Evolutionary conservation across 2,329 filamentous ascomycete genomes (phyloP).

Genomic region (Ophiocordyceps camponoti-saundersi): DNA sequence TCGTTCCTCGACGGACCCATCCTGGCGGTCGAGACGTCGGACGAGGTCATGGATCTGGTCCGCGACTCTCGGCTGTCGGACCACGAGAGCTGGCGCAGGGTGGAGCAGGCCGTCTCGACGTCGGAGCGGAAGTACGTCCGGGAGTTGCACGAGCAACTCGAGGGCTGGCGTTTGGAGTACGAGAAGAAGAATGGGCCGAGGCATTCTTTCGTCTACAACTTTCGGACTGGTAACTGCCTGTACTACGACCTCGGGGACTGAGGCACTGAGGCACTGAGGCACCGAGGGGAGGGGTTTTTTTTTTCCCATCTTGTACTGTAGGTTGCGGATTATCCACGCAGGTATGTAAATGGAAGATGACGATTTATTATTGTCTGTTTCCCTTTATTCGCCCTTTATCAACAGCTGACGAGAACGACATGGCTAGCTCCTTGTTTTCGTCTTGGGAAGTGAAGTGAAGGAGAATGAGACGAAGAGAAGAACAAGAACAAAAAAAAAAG

Average conservation of each 20-base stretch:
- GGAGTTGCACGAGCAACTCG: slow-evolving; percentile 65
- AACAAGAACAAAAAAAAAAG: background rate
- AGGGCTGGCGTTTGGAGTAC: slow-evolving; percentile 42
- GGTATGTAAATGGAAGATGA: no score
- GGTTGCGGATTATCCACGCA: background rate
- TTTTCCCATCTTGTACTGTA: background rate
- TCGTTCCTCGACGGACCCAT: slow-evolving; percentile 65
- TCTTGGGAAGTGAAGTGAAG: no score
- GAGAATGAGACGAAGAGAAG: background rate
- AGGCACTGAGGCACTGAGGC: slow-evolving; percentile 12
- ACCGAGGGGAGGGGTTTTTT: no score
- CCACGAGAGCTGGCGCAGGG: slow-evolving; percentile 64
- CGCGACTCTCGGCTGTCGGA: slow-evolving; percentile 61
- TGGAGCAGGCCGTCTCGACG: slow-evolving; percentile 62
- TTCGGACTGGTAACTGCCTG: slow-evolving; percentile 65
- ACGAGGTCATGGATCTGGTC: slow-evolving; percentile 64
- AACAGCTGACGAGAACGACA: no score
- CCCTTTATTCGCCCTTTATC: no score
- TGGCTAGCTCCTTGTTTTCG: background rate
- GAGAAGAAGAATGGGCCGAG: slow-evolving; percentile 35
- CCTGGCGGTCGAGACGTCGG: slow-evolving; percentile 73
- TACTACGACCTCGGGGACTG: slow-evolving; percentile 62
- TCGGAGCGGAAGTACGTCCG: slow-evolving; percentile 67
- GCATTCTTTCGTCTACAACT: slow-evolving; percentile 85
- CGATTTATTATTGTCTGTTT: no score